Conservation (phyloP, 164 flowering plant species). For the Piper betle region DNA sequence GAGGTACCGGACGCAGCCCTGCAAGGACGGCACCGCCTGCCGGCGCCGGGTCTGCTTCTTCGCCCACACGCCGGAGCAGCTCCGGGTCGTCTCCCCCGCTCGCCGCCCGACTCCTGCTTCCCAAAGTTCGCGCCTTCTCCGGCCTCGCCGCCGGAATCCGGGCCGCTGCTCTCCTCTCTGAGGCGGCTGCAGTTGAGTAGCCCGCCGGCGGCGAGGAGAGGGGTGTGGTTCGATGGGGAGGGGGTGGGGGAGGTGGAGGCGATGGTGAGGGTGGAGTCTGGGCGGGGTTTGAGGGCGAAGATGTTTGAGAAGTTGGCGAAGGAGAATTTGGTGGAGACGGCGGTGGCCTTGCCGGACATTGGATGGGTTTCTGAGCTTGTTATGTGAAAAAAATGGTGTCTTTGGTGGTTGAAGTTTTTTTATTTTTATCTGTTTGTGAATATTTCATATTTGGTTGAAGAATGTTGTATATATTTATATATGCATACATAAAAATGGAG, state of each 20-base stretch:
- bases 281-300: background rate
- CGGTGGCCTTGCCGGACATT: background rate
- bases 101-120: conserved; percentile 32
- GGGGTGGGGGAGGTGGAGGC: background rate
- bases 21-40: conserved; percentile 67
- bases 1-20: conserved; percentile 77
- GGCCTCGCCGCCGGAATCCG: too few relatives aligned
- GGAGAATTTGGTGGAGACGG: background rate
- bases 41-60: conserved; percentile 71
- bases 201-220: background rate
- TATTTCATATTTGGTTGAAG: background rate
- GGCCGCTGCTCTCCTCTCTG: background rate
- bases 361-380: background rate
- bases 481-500: too few relatives aligned
- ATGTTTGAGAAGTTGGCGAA: background rate
- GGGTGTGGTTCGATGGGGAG: background rate
- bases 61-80: conserved; percentile 75
- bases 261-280: background rate
- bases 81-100: conserved; percentile 34
- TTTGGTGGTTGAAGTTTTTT: too few relatives aligned
- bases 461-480: background rate
- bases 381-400: background rate
- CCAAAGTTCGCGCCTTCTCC: too few relatives aligned
- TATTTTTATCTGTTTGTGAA: background rate
- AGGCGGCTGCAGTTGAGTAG: background rate